These are phyloP conservation scores for Ascochyta clinopodiicola DNA, from an alignment of 2,329 filamentous ascomycete species.

Conservation along the genomic window DNA sequence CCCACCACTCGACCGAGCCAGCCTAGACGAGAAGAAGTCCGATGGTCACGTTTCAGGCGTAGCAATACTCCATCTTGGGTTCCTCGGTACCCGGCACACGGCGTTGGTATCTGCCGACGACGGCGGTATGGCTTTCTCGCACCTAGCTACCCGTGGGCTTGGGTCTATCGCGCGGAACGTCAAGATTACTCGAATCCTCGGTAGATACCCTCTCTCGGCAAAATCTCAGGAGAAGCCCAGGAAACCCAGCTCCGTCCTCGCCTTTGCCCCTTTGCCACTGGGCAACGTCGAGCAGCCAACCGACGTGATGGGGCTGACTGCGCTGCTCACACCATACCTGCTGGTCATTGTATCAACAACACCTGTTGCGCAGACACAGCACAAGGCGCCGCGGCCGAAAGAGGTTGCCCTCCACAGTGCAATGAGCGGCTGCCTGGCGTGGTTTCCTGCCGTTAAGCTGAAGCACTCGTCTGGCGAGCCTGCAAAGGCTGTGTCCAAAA, in stretches of 20 bases:
- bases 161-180: constrained; percentile 84
- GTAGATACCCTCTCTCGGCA: constrained; percentile 80
- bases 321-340: constrained; percentile 93
- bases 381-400: constrained; percentile 90
- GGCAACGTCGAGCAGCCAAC: constrained; percentile 93
- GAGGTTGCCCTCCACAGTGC: constrained; percentile 89
- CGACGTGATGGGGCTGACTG: constrained; percentile 87
- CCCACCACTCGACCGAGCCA: constrained; percentile 72
- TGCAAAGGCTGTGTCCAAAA: constrained; percentile 74
- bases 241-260: constrained; percentile 93
- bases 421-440: constrained; percentile 91
- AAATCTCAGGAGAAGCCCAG: constrained; percentile 68
- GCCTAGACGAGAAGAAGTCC: constrained; percentile 68
- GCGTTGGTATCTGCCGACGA: constrained; percentile 95
- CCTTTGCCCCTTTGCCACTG: constrained; percentile 86
- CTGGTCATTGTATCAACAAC: constrained; percentile 97
- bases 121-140: constrained; percentile 96
- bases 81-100: constrained; percentile 90
- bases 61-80: constrained; percentile 88
- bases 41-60: constrained; percentile 85
- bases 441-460: constrained; percentile 95
- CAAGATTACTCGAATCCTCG: constrained; percentile 88
- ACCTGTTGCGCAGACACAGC: constrained; percentile 92
- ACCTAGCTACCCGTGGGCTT: constrained; percentile 89
- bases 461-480: constrained; percentile 74